These are phyloP conservation scores for Macrophomina pseudophaseolina DNA, from an alignment of 2,329 filamentous ascomycete genomes.

Conservation along the genomic window DNA sequence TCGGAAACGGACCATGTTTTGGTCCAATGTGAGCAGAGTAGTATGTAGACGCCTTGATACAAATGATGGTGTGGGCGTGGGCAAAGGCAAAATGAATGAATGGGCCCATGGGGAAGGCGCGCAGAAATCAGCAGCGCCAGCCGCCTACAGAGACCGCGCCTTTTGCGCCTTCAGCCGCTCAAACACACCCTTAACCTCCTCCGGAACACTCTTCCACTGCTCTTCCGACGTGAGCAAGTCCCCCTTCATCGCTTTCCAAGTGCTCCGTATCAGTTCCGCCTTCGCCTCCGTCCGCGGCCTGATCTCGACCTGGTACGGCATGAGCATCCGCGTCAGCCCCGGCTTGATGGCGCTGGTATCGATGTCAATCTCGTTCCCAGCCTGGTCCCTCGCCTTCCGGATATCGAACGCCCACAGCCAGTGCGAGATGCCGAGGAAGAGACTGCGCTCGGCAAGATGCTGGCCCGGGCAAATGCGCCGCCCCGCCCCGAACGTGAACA, in stretches of 20 bases:
- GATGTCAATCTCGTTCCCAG: neutral
- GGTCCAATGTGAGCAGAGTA: no score
- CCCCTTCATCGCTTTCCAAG: neutral
- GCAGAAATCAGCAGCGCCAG: no score
- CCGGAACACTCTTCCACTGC: neutral
- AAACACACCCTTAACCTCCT: neutral
- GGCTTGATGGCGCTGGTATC: neutral
- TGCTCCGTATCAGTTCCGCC: neutral
- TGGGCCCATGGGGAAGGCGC: no score
- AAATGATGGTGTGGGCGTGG: no score
- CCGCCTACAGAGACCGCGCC: no score
- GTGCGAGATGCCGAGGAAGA: neutral
- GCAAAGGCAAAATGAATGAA: no score
- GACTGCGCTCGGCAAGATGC: conserved; percentile 35
- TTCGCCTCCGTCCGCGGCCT: neutral
- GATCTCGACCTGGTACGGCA: neutral
- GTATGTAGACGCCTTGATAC: no score
- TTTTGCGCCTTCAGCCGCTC: neutral
- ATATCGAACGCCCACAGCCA: neutral
- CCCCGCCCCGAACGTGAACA: conserved; percentile 30
- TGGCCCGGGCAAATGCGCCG: conserved; percentile 40
- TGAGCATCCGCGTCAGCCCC: neutral
- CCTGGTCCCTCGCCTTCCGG: neutral
- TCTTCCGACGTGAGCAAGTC: neutral
- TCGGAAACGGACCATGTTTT: no score